Base-by-base conservation (phyloP, 2,329 filamentous ascomycete species). In the Aspergillus tamarii region DNA sequence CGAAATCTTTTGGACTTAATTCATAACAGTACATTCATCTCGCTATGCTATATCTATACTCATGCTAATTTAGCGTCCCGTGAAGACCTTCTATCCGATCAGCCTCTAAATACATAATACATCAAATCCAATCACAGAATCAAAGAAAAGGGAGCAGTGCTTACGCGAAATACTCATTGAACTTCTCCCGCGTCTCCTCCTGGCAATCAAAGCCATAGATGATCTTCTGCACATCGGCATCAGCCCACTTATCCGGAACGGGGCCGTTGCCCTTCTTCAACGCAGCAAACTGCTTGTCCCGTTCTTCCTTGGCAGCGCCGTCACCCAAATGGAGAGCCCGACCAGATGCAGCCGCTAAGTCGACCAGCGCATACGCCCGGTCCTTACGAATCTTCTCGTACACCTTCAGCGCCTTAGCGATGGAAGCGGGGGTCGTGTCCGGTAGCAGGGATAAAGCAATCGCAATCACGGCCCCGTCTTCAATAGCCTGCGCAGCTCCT, bases 171-270 rank as follows among this genome's bases (percentile, higher is more conserved):
- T 67, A 66, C 63, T 68, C 67, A 23, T 67, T 63, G 57, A 69
- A 70, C 52, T 78, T 77, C 50, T 87, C 84, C 57, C 77, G 75
- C 0, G 87, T 83, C 61, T 87, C 83, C 70, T 81, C 77, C 57
- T 86, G 81, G 71, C 87, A 88, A 75, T 90, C 88, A 70, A 88
- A 83, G 12, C 84, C 84, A 75, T 90, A 90, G 64, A 90, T 86
- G 82, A 85, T 85, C 75, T 84, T 83, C 76, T 91, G 88, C 48
- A 90, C 87, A 70, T 90, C 88, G 11, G 88, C 87, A 74, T 89
- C 89, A 3, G 87, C 87, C 89, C 89, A 91, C 79, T 89, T 90
- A 77, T 91, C 88, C 11, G 78, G 78, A 10, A 78, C 78, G 23
- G 80, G 82, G 1, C 82, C 82, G 72, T 82, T 84, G 60, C 78